Base-by-base conservation (phyloP, 2,329 filamentous ascomycete species). In the Fusarium tanahbumbuense region DNA sequence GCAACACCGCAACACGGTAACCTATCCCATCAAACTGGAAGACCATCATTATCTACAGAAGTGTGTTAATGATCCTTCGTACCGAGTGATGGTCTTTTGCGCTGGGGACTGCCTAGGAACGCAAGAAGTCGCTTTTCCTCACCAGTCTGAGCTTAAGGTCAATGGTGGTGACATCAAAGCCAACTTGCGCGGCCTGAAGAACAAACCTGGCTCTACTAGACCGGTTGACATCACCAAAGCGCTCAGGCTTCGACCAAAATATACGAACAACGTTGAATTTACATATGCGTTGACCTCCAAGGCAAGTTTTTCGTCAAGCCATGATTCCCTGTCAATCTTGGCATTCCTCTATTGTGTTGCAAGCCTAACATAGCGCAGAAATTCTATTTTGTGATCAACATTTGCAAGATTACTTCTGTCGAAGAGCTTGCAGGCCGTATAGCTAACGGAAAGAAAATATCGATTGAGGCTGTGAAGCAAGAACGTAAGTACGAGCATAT, bases 151-250 rank as follows among this genome's bases (percentile, higher is more conserved):
- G 78, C 86, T 99, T 60, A 95, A 94, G 77, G 89, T 97, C 59
- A 99, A 99, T 74, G 87, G 89, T 12, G 92, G 92, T 34, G 93
- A 98, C 60, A 87, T 98, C 72, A 96, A 95, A 79, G 91, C 92
- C n/a, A 99, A 98, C 78, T 86, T 97, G 72, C 92, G 96, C 72
- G 96, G 96, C 7, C 81, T 99, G 67, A 99, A 99, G 81, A 98
- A 97, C 79, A 97, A 96, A 79, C 93, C 95, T 9, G 96, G 96
- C 23, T 97, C 96, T 46, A 99, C 96, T 42, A 90, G 93, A 75
- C 96, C 96, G 10, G 94, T 93, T 48, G 96, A 99, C 80, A 92
- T 99, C 67, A 99, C 96, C 10, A 84, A 87, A 70, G 86, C 89
- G 64, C 83, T 98, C 47, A 89, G 91, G 20, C 87, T 93, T 30